These are phyloP conservation scores for Penicillium psychrosexuale DNA, from an alignment of 2,329 filamentous ascomycete genomes.

Conservation along the genomic window DNA sequence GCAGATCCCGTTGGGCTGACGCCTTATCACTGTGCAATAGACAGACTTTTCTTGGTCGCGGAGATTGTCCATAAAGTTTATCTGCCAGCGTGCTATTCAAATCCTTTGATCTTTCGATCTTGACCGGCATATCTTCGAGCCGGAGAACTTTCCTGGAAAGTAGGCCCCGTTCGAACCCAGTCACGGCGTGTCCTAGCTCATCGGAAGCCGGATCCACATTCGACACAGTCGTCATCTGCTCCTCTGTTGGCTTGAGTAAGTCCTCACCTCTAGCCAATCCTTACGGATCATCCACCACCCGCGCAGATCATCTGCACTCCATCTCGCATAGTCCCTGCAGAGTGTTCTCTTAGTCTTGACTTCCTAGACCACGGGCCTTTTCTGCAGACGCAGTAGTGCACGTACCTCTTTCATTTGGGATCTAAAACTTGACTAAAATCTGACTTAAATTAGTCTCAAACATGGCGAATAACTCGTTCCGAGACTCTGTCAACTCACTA, in stretches of 20 bases:
- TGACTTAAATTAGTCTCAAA: conserved; percentile 9
- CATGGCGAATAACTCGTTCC: conserved; percentile 63
- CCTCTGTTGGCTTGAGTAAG: conserved; percentile 25
- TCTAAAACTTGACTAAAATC: background rate
- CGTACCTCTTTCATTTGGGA: conserved; percentile 15
- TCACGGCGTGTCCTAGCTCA: conserved; percentile 6
- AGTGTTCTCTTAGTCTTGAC: conserved; percentile 23
- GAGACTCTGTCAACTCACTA: conserved; percentile 89
- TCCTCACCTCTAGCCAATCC: conserved; percentile 19
- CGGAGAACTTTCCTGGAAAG: conserved; percentile 2
- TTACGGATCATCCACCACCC: conserved; percentile 24
- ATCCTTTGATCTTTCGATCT: background rate
- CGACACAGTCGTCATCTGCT: conserved; percentile 35
- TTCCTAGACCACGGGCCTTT: conserved; percentile 18
- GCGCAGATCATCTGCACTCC: conserved; percentile 53
- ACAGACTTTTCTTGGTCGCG: conserved; percentile 4
- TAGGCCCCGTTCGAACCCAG: conserved; percentile 4
- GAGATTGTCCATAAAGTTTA: conserved; percentile 13
- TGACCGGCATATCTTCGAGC: background rate
- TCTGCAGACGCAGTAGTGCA: conserved; percentile 22
- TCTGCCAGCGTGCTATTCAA: conserved; percentile 5
- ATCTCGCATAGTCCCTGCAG: conserved; percentile 47
- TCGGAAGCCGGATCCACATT: conserved; percentile 19
- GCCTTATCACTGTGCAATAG: conserved; percentile 3
- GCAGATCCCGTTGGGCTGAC: conserved; percentile 8